A percentile compares a stretch with the other conserved stretches of the same genome.
These are phyloP conservation scores for Sophora flavescens DNA, from an alignment of 306 rosid species.

Conservation along the genomic window DNA sequence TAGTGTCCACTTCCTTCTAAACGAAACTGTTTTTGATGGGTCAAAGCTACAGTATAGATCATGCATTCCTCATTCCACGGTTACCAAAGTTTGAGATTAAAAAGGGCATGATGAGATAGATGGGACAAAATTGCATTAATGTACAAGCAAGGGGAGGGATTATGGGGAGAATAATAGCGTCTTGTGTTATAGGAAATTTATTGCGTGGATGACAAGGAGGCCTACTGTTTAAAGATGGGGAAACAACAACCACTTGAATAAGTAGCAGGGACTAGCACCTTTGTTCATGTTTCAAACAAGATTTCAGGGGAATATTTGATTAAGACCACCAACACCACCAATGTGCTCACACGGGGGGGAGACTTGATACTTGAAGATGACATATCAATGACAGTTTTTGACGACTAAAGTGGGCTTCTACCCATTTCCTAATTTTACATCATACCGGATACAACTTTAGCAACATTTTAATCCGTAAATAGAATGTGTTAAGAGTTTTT, in stretches of 20 bases:
- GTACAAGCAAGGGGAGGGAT: conserved; percentile 17
- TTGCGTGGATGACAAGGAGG: background rate
- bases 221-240: conserved; percentile 9
- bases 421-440: conserved; percentile 1
- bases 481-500: background rate
- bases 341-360: conserved; percentile 27
- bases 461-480: background rate
- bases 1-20: background rate
- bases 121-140: background rate
- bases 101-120: background rate
- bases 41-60: conserved; percentile 12
- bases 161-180: conserved; percentile 1
- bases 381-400: conserved; percentile 44
- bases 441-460: background rate
- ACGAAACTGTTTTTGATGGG: conserved; percentile 14
- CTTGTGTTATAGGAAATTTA: conserved; percentile 22
- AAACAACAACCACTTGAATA: conserved; percentile 15
- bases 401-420: conserved; percentile 4
- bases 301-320: conserved; percentile 64
- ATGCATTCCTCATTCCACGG: background rate
- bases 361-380: conserved; percentile 42
- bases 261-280: background rate
- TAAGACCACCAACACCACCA: conserved; percentile 51
- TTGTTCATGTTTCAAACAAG: conserved; percentile 45
- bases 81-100: background rate